Evolutionary conservation across 495 filamentous ascomycete genomes (phyloP), one percentile per base, ranked within the genome.

Genomic region (Talaromyces wortmannii): DNA sequence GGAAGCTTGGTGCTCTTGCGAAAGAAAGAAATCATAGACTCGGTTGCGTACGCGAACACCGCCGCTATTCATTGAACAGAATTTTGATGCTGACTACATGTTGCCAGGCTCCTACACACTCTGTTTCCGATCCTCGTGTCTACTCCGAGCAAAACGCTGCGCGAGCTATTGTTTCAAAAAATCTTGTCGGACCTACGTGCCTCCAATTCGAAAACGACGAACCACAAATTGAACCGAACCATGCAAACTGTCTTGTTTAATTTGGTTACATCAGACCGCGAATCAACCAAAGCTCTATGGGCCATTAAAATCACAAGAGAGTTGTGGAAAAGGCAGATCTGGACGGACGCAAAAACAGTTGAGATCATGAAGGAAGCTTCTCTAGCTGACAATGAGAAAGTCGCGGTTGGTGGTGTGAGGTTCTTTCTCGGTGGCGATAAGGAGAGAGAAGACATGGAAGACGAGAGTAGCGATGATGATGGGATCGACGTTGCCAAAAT

Each of bases 371-470:
- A 94, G 73, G 88, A 94, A 70, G 89, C 91, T 0, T 80, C 81
- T 50, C 68, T 96, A 57, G 79, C 87, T 3, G 83, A 92, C 33
- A 92, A 96, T 58, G 87, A 90, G 57, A 97, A 97, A 72, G 89
- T 97, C 15, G 83, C 94, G 40, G 70, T 84, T 13, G 91, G 91
- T 7, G 91, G 89, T 33, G 88, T 96, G 3, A 78, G 88, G 31
- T 99, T 97, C 76, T 99, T 99, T 75, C 76, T 99, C 1, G 95
- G 95, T 30, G 92, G 91, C 23, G 92, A 97, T 67, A 88, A 92
- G 67, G 94, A 96, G 71, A 80, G 91, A 53, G 94, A 97, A 63
- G 92, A 97, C 59, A 75, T 87, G 47, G 89, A 92, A 40, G 91
- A 96, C 50, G 91, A 95, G 48, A 88, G 82, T 65, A 92, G 88